Percentiles rank a stretch among this genome's conserved stretches.
Conservation (phyloP, 164 flowering plant genomes). For the Protea cynaroides region DNA sequence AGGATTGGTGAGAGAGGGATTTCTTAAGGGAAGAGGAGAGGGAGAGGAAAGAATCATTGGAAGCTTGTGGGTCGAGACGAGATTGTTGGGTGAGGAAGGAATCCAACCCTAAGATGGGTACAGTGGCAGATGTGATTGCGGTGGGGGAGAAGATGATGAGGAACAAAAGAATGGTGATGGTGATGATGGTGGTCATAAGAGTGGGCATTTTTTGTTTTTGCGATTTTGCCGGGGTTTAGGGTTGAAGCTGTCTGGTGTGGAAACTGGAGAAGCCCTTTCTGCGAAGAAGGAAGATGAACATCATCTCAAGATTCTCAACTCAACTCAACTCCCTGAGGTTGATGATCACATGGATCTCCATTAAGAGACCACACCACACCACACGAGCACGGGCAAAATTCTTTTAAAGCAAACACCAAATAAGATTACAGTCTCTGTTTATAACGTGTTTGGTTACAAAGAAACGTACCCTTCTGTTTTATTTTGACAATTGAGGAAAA, state of each 20-base stretch:
- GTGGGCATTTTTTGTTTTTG: background rate
- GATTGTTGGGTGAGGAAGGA: conserved; percentile 56
- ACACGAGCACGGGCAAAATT: too few species aligned
- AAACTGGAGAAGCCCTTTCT: too few species aligned
- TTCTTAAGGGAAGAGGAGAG: conserved; percentile 32
- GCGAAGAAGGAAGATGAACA: too few species aligned
- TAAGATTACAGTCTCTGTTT: too few species aligned
- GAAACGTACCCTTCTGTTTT: too few species aligned
- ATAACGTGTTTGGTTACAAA: too few species aligned
- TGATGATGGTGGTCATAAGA: conserved; percentile 5
- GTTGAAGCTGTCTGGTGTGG: background rate
- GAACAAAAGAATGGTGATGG: conserved; percentile 24
- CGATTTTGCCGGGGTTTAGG: background rate
- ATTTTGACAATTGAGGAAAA: too few species aligned
- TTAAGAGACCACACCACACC: too few species aligned
- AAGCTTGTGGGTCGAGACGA: conserved; percentile 57
- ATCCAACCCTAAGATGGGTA: conserved; percentile 64
- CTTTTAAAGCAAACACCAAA: too few species aligned
- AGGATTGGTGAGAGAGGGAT: conserved; percentile 22
- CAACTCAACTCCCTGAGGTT: too few species aligned
- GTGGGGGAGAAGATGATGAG: conserved; percentile 19
- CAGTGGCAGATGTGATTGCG: conserved; percentile 17
- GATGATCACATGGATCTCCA: too few species aligned
- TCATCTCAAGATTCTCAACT: too few species aligned
- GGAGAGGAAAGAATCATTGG: conserved; percentile 47